These are phyloP conservation scores for Neonectria magnoliae DNA, from an alignment of 2,329 filamentous ascomycete species.

Conservation along the genomic window DNA sequence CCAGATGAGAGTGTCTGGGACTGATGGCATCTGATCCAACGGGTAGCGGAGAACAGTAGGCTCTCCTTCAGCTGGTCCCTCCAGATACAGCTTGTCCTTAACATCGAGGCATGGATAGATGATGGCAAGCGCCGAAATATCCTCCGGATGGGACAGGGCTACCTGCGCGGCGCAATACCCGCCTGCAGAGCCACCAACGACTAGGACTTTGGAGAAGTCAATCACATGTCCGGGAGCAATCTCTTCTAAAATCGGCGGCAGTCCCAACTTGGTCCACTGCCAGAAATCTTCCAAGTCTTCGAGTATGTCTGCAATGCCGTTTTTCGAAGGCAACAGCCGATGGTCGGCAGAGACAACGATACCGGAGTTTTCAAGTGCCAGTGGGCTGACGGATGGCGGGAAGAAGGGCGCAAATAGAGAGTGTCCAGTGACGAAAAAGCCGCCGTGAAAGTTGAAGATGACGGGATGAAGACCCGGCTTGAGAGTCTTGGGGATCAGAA, in stretches of 20 bases:
- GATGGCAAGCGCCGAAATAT: slow-evolving; percentile 27
- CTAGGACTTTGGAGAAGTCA: slow-evolving; percentile 28
- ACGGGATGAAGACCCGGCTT: slow-evolving; percentile 35
- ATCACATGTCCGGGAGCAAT: slow-evolving; percentile 17
- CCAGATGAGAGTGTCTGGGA: slow-evolving; percentile 30
- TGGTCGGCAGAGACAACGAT: slow-evolving; percentile 42
- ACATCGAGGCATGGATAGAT: slow-evolving; percentile 37
- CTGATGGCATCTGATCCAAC: slow-evolving; percentile 18
- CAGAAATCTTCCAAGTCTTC: slow-evolving; percentile 43
- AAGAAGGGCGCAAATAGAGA: slow-evolving; percentile 40
- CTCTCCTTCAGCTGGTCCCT: slow-evolving; percentile 20
- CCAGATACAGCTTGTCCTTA: slow-evolving; percentile 27
- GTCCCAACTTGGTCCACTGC: slow-evolving; percentile 33
- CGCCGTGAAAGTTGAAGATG: slow-evolving; percentile 41
- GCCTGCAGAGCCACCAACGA: slow-evolving; percentile 38
- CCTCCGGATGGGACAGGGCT: slow-evolving; percentile 36
- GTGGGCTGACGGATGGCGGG: slow-evolving; percentile 30
- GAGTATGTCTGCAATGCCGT: slow-evolving; percentile 39
- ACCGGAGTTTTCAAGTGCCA: slow-evolving; percentile 38
- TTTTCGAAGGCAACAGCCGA: slow-evolving; percentile 36
- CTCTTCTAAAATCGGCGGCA: slow-evolving; percentile 10
- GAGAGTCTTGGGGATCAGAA: slow-evolving; percentile 41
- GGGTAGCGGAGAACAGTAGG: slow-evolving; percentile 25
- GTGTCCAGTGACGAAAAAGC: slow-evolving; percentile 37
- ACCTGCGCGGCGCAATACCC: slow-evolving; percentile 37